A percentile compares a stretch with the other conserved stretches of the same genome.
Evolutionary conservation across 495 filamentous ascomycete genomes (phyloP).

Genomic region (Penicillium waksmanii): DNA sequence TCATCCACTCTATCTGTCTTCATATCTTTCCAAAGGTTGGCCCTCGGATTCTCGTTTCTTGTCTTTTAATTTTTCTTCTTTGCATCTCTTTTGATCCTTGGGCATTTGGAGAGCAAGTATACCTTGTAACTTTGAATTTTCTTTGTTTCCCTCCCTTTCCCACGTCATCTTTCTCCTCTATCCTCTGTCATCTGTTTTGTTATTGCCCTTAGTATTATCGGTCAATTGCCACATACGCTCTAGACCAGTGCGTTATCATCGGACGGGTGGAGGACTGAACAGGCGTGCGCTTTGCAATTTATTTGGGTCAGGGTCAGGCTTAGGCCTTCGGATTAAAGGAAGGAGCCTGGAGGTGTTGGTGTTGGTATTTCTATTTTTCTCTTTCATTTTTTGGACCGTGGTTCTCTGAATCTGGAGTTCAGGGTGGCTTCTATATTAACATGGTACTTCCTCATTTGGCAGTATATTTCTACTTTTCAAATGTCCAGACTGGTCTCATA

Average conservation of each 20-base stretch:
- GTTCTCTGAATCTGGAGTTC: not conserved
- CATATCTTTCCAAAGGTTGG: not conserved
- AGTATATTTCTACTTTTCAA: not conserved
- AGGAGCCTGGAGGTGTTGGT: not conserved
- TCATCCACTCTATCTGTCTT: not conserved
- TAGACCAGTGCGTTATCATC: not conserved
- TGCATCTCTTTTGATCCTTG: not conserved
- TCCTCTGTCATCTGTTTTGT: not conserved
- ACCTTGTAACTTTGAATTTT: not conserved
- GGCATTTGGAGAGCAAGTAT: not conserved
- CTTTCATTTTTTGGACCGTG: not conserved
- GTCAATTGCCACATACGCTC: not conserved
- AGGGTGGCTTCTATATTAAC: too few species aligned
- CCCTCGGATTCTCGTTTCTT: not conserved
- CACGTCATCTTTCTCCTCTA: not conserved
- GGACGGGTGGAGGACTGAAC: not conserved
- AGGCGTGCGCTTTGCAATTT: not conserved
- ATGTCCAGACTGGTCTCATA: not conserved
- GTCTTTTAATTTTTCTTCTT: not conserved
- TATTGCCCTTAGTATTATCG: not conserved
- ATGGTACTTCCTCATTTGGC: not conserved
- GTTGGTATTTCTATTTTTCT: not conserved
- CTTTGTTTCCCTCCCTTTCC: too few species aligned
- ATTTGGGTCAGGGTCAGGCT: not conserved
- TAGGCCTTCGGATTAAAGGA: not conserved